Percentiles rank a stretch among this genome's conserved stretches.
These are phyloP conservation scores for Cymbidium sinense DNA, from an alignment of 106 monocot genomes.

Conservation along the genomic window DNA sequence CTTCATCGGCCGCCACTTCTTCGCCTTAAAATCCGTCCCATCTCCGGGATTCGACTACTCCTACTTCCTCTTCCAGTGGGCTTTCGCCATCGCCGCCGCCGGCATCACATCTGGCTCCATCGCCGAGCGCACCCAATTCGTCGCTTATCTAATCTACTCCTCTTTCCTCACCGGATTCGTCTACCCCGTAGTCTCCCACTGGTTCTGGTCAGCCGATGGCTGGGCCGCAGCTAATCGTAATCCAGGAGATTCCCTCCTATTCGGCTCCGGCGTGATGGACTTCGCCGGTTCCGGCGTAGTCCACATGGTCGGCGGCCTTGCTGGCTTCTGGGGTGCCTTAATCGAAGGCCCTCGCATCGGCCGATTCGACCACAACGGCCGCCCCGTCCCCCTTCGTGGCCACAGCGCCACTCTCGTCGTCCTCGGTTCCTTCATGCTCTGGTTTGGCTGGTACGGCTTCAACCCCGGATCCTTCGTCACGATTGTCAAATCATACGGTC, in stretches of 20 bases:
- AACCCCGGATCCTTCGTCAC: slow-evolving; percentile 18
- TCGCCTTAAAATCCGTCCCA: slow-evolving; percentile 34
- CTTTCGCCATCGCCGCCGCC: slow-evolving; percentile 51
- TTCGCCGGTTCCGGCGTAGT: slow-evolving; percentile 13
- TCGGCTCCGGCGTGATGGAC: slow-evolving; percentile 13
- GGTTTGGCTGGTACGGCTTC: slow-evolving; percentile 20
- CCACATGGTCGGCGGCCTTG: slow-evolving; percentile 16
- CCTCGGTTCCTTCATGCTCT: slow-evolving; percentile 30
- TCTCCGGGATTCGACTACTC: slow-evolving; percentile 36
- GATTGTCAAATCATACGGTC: slow-evolving; percentile 22
- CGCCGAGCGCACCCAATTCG: slow-evolving; percentile 34
- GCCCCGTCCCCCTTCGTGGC: slow-evolving; percentile 8
- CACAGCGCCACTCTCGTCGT: slow-evolving; percentile 21
- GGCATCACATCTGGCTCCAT: slow-evolving; percentile 31
- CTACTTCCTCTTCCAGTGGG: slow-evolving; percentile 65
- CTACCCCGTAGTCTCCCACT: slow-evolving; percentile 27
- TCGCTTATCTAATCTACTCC: slow-evolving; percentile 39
- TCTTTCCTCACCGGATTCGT: slow-evolving; percentile 39
- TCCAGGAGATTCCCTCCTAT: neutral
- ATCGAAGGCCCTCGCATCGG: slow-evolving; percentile 17
- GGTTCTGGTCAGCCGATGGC: slow-evolving; percentile 8
- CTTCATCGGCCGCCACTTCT: slow-evolving; percentile 49
- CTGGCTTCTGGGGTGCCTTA: slow-evolving; percentile 9
- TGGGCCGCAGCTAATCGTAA: neutral
- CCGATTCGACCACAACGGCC: slow-evolving; percentile 21